These are phyloP conservation scores for Theobroma cacao DNA, from an alignment of 345 rosid species.

Conservation along the genomic window DNA sequence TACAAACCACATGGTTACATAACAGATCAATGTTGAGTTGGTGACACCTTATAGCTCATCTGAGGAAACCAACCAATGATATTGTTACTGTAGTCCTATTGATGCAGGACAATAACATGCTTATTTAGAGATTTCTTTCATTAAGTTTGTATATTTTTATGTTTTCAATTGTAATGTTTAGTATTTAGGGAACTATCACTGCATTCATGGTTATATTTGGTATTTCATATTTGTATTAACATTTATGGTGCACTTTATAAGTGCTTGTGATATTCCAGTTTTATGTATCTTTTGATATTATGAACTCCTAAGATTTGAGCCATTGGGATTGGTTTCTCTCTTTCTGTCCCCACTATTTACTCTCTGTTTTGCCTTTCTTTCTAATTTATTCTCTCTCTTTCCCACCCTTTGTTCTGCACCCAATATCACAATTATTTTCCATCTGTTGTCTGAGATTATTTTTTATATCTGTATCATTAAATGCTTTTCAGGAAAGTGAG, in stretches of 20 bases:
- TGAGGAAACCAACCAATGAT: neutral
- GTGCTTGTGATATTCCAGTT: neutral
- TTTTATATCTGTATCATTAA: neutral
- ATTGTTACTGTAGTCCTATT: neutral
- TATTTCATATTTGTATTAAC: neutral
- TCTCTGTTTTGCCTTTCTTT: neutral
- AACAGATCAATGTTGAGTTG: neutral
- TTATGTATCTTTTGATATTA: neutral
- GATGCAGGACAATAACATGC: neutral
- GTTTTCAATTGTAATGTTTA: neutral
- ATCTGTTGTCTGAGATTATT: neutral
- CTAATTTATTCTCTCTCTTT: neutral
- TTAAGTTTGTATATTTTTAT: neutral
- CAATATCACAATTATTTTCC: neutral
- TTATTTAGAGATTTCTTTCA: neutral
- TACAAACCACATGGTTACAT: neutral
- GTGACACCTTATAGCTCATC: neutral
- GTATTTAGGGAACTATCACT: neutral
- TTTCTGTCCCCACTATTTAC: neutral
- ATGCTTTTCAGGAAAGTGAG: constrained; percentile 51
- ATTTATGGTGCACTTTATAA: neutral
- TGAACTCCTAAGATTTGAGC: neutral
- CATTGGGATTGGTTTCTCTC: neutral
- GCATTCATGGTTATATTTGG: neutral
- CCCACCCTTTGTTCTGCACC: neutral